These are phyloP conservation scores for Nakazawaea pomicola DNA, from an alignment of 805 yeast species.

Conservation along the genomic window DNA sequence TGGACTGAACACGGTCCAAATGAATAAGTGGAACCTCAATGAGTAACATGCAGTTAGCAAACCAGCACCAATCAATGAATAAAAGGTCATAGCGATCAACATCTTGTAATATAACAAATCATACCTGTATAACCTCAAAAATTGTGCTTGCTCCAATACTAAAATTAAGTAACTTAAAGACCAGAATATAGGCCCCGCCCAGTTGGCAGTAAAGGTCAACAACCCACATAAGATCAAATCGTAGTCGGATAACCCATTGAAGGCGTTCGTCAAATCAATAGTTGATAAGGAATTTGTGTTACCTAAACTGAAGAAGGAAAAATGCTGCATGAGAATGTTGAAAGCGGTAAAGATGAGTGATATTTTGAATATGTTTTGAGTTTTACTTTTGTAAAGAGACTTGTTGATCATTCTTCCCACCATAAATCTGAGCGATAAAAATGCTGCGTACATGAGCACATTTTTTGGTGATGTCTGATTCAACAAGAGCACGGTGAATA, in stretches of 20 bases:
- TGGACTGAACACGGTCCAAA: constrained; percentile 98
- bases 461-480: constrained; percentile 45
- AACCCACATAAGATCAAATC: constrained; percentile 68
- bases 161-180: constrained; percentile 41
- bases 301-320: constrained; percentile 82
- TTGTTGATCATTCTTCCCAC: constrained; percentile 9
- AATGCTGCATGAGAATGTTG: constrained; percentile 57
- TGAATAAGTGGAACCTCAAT: constrained; percentile 80
- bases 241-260: constrained; percentile 78
- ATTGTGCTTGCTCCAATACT: constrained; percentile 28
- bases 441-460: constrained; percentile 43
- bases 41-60: constrained; percentile 66
- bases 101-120: constrained; percentile 31
- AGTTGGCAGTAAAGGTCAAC: constrained; percentile 78
- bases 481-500: constrained; percentile 35
- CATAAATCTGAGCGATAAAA: constrained; percentile 23
- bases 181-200: constrained; percentile 86
- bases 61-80: constrained; percentile 52
- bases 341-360: constrained; percentile 25
- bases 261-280: constrained; percentile 85
- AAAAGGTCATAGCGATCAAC: constrained; percentile 43
- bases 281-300: constrained; percentile 91
- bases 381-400: constrained; percentile 6
- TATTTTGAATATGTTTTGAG: constrained; percentile 15
- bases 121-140: constrained; percentile 18